Evolutionary conservation across 805 yeast genomes (phyloP).

Genomic region (Starmerella ratchasimensis): DNA sequence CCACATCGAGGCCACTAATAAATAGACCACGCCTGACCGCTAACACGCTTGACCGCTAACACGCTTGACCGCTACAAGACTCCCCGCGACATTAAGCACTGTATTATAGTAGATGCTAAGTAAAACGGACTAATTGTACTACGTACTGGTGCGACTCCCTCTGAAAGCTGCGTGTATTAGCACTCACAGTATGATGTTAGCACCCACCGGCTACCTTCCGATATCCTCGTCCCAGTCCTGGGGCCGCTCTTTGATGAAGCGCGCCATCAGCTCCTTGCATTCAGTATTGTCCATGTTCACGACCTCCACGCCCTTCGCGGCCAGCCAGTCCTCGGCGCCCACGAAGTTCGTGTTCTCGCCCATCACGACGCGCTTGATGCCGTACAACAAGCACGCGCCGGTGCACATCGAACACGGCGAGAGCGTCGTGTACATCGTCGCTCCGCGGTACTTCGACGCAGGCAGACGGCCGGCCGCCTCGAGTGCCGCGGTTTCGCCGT

Average conservation of each 20-base stretch:
- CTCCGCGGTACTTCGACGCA: conserved; percentile 62
- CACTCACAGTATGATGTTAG: too few species aligned
- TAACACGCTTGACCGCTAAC: too few species aligned
- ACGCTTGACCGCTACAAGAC: too few species aligned
- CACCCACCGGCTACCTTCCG: too few species aligned
- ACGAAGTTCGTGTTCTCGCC: conserved; percentile 76
- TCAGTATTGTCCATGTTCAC: conserved; percentile 24
- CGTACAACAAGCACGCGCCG: conserved; percentile 83
- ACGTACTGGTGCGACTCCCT: too few species aligned
- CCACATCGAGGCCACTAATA: background rate
- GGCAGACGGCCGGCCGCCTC: conserved; percentile 84
- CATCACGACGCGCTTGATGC: conserved; percentile 70
- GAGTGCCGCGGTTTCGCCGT: conserved; percentile 81
- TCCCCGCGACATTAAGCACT: too few species aligned
- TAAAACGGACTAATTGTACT: too few species aligned
- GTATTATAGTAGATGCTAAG: too few species aligned
- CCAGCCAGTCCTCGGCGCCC: conserved; percentile 72
- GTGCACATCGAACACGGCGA: conserved; percentile 94
- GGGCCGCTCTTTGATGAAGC: conserved; percentile 50
- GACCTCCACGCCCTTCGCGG: conserved; percentile 44
- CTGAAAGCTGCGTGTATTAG: too few species aligned
- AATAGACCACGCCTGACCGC: too few species aligned
- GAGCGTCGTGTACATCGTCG: conserved; percentile 84
- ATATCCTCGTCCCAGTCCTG: conserved; percentile 30
- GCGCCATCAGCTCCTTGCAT: conserved; percentile 50